Conservation (phyloP, 495 filamentous ascomycete genomes). For the Penicillium cinerascens region DNA sequence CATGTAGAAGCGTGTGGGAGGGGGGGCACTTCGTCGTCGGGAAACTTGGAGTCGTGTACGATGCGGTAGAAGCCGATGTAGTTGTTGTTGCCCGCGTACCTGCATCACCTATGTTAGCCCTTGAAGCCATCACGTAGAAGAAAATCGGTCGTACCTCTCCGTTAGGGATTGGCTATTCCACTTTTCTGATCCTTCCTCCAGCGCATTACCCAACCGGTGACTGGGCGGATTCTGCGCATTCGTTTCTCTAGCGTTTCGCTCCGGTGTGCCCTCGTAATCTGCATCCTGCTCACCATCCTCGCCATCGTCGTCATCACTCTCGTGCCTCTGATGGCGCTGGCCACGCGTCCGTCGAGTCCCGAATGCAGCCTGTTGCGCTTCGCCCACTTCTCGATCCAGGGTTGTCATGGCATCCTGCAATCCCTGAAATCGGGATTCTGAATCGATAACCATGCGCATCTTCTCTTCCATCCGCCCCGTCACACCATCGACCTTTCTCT, state of each 20-base stretch:
- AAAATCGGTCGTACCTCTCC: slow-evolving; percentile 27
- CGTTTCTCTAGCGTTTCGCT: slow-evolving; percentile 18
- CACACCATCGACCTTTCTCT: slow-evolving; percentile 27
- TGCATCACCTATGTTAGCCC: slow-evolving; percentile 10
- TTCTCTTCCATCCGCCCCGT: slow-evolving; percentile 38
- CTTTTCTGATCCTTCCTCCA: slow-evolving; percentile 22
- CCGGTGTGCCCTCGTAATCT: slow-evolving; percentile 26
- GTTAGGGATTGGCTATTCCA: slow-evolving; percentile 38
- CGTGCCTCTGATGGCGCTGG: slow-evolving; percentile 11
- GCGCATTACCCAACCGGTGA: slow-evolving; percentile 24
- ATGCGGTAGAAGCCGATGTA: slow-evolving; percentile 75
- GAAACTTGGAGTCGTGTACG: slow-evolving; percentile 72
- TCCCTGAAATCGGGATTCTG: slow-evolving; percentile 28
- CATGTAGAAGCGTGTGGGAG: slow-evolving; percentile 68
- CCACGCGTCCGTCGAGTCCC: slow-evolving; percentile 21
- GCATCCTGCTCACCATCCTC: slow-evolving; percentile 21
- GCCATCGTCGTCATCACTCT: slow-evolving; percentile 15
- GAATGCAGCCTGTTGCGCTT: slow-evolving; percentile 5
- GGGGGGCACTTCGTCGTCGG: slow-evolving; percentile 56
- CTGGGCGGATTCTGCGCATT: slow-evolving; percentile 23
- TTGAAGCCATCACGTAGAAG: not conserved
- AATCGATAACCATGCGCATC: slow-evolving; percentile 41
- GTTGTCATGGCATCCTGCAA: slow-evolving; percentile 30
- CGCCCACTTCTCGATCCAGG: slow-evolving; percentile 28
- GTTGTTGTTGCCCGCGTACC: slow-evolving; percentile 71